Evolutionary conservation across 106 monocot species (phyloP).

Genomic region (Dendrobium chrysotoxum): DNA sequence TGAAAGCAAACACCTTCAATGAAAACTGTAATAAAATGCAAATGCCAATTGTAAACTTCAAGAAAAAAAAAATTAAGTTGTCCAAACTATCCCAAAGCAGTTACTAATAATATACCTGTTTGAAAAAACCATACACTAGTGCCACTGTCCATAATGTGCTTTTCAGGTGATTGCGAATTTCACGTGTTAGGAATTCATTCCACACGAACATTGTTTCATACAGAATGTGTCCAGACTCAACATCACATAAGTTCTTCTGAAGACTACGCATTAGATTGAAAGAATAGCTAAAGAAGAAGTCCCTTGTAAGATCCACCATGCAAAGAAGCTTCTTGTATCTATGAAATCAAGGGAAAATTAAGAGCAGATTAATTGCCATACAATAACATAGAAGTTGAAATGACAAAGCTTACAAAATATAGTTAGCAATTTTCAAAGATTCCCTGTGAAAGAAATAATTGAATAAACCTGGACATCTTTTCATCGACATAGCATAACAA

Average conservation of each 20-base stretch:
- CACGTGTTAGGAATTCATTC: slow-evolving; percentile 90
- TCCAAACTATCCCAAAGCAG: background rate
- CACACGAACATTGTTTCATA: slow-evolving; percentile 99
- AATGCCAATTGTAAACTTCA: background rate
- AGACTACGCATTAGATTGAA: slow-evolving; percentile 90
- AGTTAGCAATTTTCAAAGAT: background rate
- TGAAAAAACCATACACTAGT: slow-evolving; percentile 89
- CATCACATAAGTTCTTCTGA: slow-evolving; percentile 72
- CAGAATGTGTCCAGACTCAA: slow-evolving; percentile 34
- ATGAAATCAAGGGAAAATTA: slow-evolving; percentile 21
- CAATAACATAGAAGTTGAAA: background rate
- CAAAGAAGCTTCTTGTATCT: slow-evolving; percentile 96
- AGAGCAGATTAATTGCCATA: slow-evolving; percentile 12
- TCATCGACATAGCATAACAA: background rate
- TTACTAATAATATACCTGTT: slow-evolving; percentile 49
- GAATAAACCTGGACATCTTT: background rate
- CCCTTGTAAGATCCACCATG: slow-evolving; percentile 91
- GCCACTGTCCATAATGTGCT: slow-evolving; percentile 90
- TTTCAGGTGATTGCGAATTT: slow-evolving; percentile 65
- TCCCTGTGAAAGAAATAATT: slow-evolving; percentile 1
- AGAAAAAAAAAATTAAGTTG: background rate
- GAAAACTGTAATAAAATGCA: background rate
- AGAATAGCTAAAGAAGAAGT: slow-evolving; percentile 99
- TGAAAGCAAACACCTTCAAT: background rate
- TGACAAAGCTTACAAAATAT: background rate